Evolutionary conservation across 202 grass and related monocot genomes (phyloP).

Genomic region (Dendrocalamus latiflorus): DNA sequence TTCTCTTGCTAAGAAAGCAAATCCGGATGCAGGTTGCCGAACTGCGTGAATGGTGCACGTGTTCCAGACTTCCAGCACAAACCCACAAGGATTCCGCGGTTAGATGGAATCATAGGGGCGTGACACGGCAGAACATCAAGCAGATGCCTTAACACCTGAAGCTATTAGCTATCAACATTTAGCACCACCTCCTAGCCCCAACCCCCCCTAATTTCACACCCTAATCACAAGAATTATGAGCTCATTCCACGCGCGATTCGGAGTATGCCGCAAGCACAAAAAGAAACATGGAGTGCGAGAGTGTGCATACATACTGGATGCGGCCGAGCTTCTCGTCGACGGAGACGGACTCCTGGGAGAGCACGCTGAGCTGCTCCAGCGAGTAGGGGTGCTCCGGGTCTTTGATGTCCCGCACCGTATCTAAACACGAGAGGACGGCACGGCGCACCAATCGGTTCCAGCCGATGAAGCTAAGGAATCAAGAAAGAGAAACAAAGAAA

Average conservation of each 20-base stretch:
- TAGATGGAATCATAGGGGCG: background rate
- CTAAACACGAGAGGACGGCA: slow-evolving; percentile 20
- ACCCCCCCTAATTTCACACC: background rate
- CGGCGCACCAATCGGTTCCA: background rate
- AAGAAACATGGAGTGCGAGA: background rate
- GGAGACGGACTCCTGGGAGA: slow-evolving; percentile 80
- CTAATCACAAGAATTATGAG: background rate
- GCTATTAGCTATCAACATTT: background rate
- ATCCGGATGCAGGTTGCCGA: background rate
- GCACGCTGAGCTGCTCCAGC: slow-evolving; percentile 98
- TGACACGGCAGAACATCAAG: background rate
- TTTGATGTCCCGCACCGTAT: slow-evolving; percentile 96
- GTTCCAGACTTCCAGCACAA: background rate
- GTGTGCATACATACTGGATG: slow-evolving; percentile 56
- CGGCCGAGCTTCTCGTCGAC: slow-evolving; percentile 89
- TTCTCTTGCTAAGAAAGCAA: background rate
- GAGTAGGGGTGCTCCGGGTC: slow-evolving; percentile 99
- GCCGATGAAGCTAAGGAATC: background rate
- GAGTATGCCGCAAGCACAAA: background rate
- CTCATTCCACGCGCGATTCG: background rate
- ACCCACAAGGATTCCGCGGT: background rate
- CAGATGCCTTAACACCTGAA: background rate
- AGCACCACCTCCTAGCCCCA: background rate
- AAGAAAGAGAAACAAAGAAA: background rate
- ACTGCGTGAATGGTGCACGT: background rate